phyloP scores from a whole-genome alignment of 768 basidiomycete species.

The Hericium coralloides region DNA sequence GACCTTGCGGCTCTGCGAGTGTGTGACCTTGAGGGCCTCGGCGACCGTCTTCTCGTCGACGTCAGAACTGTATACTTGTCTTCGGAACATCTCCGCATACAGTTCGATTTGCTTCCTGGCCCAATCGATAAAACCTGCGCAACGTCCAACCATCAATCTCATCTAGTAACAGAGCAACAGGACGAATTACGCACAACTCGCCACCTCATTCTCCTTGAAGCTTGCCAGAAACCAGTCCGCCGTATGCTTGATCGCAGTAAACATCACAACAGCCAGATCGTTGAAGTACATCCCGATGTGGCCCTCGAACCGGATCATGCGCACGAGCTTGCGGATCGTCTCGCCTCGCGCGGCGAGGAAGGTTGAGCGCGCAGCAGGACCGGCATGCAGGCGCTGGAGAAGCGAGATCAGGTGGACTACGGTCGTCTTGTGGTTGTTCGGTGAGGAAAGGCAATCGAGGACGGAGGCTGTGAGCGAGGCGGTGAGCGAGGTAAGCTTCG shows the following conservation, averaged over 20 bases:
- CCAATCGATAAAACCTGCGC: conserved; percentile 88
- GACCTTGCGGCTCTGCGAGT: conserved; percentile 79
- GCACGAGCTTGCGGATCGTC: conserved; percentile 66
- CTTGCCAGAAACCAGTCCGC: conserved; percentile 97
- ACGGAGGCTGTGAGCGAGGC: conserved; percentile 61
- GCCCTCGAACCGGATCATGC: conserved; percentile 87
- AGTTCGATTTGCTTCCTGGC: conserved; percentile 76
- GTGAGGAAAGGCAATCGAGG: conserved; percentile 62
- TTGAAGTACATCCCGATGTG: conserved; percentile 79
- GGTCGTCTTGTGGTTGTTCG: conserved; percentile 67
- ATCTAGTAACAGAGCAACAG: background rate
- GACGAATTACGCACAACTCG: conserved; percentile 58
- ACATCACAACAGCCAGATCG: conserved; percentile 82
- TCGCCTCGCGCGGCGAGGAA: conserved; percentile 75
- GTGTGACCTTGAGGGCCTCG: conserved; percentile 71
- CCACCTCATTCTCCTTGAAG: conserved; percentile 91
- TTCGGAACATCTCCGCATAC: conserved; percentile 79
- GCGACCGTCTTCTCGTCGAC: conserved; percentile 61
- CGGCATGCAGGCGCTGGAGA: conserved; percentile 66
- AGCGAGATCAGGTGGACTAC: conserved; percentile 66
- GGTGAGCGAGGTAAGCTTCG: conserved; percentile 60
- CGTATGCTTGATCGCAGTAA: conserved; percentile 93
- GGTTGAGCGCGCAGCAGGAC: conserved; percentile 68
- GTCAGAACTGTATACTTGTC: conserved; percentile 86
- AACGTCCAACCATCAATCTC: conserved; percentile 1